Base-by-base conservation (phyloP, 2,329 filamentous ascomycete species). In the Teratosphaeria gauchensis region DNA sequence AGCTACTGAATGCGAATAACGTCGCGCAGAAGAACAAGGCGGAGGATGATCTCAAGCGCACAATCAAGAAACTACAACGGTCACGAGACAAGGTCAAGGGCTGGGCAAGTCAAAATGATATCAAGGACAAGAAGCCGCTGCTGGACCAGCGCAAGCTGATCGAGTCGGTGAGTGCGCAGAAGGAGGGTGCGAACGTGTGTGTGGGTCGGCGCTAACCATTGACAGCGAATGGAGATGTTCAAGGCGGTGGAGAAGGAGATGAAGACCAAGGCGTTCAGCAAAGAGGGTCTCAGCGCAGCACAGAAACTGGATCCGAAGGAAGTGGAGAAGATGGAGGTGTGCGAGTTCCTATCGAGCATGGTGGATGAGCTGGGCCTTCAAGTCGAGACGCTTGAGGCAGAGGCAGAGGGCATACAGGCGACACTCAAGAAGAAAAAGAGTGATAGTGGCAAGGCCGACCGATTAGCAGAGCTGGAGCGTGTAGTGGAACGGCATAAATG, bases 181-280 rank as follows among this genome's bases (percentile, higher is more conserved):
- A 51, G 55, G 48, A 19, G 35, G 24, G 35, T 9, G 54, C 31
- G 63, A 66, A 66, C 73, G 60, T 52, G 3, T 51, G 52, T 42
- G 48, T 56, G 19, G 35, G 16, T 21, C 19, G 46, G 52, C 7
- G 54, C 54, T 55, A 28, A 55, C 54, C 32, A 16, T 31, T 38
- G 54, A 46, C 31, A 94, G 90, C 87, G 92, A 89, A 99, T 99
- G 94, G 94, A 99, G 78, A 91, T 90, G 70, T 99, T 99, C 84
- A 99, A 99, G 79, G 92, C 92, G n/a, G 94, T 99, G 56, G 94
- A 99, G 76, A 99, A 99, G 80, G 94, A 96, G 71, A 97, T 99
- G 94, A 99, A 99, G 81, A 99, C 94, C 59, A 99, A 99, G 76
- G 94, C 94, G 62, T 99, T 96, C 77, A 97, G 94, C 62, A 97